phyloP scores from a whole-genome alignment of 164 flowering plant genomes.

The Annona squamosa region DNA sequence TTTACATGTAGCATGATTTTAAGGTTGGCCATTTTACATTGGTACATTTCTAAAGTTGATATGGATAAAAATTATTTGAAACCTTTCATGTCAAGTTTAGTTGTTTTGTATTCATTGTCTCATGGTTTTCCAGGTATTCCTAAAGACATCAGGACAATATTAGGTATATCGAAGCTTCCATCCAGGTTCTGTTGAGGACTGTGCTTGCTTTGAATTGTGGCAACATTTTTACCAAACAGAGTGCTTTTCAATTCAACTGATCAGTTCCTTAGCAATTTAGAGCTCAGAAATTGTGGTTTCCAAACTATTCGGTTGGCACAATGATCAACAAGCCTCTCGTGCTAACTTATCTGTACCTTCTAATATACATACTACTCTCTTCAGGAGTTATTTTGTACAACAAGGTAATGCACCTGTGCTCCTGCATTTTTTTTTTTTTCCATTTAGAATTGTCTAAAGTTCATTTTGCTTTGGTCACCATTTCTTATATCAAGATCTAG shows the following conservation, averaged over 20 bases:
- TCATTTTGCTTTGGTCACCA: not conserved
- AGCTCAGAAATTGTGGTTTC: not conserved
- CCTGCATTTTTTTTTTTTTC: not conserved
- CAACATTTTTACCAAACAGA: not conserved
- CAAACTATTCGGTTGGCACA: conserved; percentile 14
- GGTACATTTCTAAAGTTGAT: not conserved
- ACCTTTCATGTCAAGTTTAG: not conserved
- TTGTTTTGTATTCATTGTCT: not conserved
- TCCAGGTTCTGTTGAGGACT: not conserved
- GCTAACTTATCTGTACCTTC: conserved; percentile 69
- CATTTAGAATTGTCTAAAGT: not conserved
- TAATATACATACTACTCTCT: conserved; percentile 72
- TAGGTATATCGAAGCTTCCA: not conserved
- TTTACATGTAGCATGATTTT: too few relatives aligned
- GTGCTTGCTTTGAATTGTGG: not conserved
- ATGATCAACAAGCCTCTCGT: conserved; percentile 62
- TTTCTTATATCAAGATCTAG: not conserved
- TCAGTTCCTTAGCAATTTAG: conserved; percentile 8
- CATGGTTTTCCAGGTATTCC: not conserved
- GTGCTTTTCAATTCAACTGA: conserved; percentile 1
- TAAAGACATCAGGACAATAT: not conserved
- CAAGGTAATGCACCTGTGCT: conserved; percentile 35
- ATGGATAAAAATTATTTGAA: not conserved
- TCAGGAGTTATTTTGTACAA: conserved; percentile 88
- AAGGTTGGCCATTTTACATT: not conserved